These are phyloP conservation scores for Lepidium aucheri DNA, from an alignment of 345 rosid species.

Conservation along the genomic window DNA sequence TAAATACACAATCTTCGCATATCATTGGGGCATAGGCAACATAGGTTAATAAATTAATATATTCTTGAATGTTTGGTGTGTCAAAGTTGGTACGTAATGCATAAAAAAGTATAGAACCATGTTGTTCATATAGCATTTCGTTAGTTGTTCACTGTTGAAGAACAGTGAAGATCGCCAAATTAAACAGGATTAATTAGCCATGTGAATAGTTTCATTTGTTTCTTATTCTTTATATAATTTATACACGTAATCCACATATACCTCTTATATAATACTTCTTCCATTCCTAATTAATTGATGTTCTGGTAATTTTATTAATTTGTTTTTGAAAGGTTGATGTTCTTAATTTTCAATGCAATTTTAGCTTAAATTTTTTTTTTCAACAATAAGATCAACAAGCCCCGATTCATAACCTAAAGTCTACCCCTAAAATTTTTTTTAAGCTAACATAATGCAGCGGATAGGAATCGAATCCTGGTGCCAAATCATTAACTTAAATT, in stretches of 20 bases:
- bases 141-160: slow-evolving; percentile 24
- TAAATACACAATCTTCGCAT: not conserved
- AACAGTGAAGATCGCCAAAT: slow-evolving; percentile 26
- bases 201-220: slow-evolving; percentile 10
- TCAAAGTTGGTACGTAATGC: slow-evolving; percentile 4
- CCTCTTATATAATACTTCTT: not conserved
- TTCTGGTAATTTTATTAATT: too few species aligned
- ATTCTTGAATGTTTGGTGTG: slow-evolving; percentile 8
- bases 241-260: slow-evolving; percentile 11
- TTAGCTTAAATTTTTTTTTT: too few species aligned
- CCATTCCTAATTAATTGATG: too few species aligned
- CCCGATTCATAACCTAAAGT: too few species aligned
- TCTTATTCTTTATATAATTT: not conserved
- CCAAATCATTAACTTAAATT: too few species aligned
- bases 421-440: too few species aligned
- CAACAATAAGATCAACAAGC: too few species aligned
- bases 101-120: slow-evolving; percentile 4
- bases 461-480: too few species aligned
- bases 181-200: slow-evolving; percentile 25
- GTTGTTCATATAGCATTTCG: slow-evolving; percentile 21
- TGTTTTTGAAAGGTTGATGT: too few species aligned
- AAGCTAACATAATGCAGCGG: too few species aligned
- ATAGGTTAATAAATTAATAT: not conserved
- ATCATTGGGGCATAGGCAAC: not conserved
- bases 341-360: too few species aligned